Evolutionary conservation across 1,139 yeast species (phyloP).

Genomic region (Hyphopichia buzzinii): DNA sequence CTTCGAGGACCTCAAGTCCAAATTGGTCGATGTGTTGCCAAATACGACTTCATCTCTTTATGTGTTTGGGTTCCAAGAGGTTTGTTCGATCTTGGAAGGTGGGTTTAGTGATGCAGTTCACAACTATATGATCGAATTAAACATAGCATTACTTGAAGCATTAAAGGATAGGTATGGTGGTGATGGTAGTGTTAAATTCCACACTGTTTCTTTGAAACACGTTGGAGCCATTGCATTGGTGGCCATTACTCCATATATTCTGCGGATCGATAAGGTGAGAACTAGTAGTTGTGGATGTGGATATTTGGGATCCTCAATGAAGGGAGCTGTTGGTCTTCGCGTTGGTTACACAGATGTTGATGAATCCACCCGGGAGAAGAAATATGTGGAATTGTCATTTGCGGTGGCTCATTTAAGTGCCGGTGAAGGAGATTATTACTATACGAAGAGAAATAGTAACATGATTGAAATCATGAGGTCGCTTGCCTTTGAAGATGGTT

Average conservation of each 20-base stretch:
- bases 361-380: slow-evolving; percentile 11
- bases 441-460: slow-evolving; percentile 51
- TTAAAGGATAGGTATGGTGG: slow-evolving; percentile 33
- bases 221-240: slow-evolving; percentile 69
- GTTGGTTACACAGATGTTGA: slow-evolving; percentile 28
- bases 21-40: slow-evolving; percentile 30
- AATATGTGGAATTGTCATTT: slow-evolving; percentile 51
- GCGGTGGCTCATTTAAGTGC: slow-evolving; percentile 74
- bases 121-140: slow-evolving; percentile 38
- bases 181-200: slow-evolving; percentile 31
- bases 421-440: slow-evolving; percentile 58
- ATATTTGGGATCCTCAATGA: slow-evolving; percentile 56
- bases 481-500: slow-evolving; percentile 60
- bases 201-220: slow-evolving; percentile 44
- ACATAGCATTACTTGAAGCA: slow-evolving; percentile 38
- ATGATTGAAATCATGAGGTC: slow-evolving; percentile 49
- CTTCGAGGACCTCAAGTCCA: slow-evolving; percentile 21
- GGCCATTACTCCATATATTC: slow-evolving; percentile 47
- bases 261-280: slow-evolving; percentile 26
- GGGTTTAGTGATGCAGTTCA: slow-evolving; percentile 43
- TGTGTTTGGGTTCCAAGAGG: slow-evolving; percentile 75
- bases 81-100: slow-evolving; percentile 64
- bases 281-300: slow-evolving; percentile 53
- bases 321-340: slow-evolving; percentile 72
- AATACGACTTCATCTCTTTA: slow-evolving; percentile 41